A percentile compares a stretch with the other conserved stretches of the same genome.
Conservation (phyloP, 164 flowering plant genomes). For the Magnolia kwangsiensis region DNA sequence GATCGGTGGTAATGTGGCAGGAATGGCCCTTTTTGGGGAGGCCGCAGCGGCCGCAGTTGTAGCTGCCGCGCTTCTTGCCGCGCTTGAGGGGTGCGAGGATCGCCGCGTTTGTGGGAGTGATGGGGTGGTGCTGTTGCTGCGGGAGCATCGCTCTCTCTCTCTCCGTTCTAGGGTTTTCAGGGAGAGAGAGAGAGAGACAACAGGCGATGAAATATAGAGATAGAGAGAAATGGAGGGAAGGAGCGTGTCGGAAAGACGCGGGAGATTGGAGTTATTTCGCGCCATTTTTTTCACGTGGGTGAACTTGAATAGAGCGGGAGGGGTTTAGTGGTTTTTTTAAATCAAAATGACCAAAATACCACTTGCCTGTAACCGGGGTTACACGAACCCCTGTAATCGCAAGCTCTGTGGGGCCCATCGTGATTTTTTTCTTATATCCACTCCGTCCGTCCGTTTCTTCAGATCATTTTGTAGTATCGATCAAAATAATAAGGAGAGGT, state of each 20-base stretch:
- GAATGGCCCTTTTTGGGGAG: slow-evolving; percentile 82
- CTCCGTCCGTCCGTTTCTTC: too few species aligned
- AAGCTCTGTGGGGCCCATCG: too few species aligned
- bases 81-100: slow-evolving; percentile 22
- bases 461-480: too few species aligned
- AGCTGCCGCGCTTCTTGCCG: slow-evolving; percentile 73
- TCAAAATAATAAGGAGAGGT: too few species aligned
- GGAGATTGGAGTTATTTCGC: slow-evolving; percentile 40
- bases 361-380: background rate
- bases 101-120: slow-evolving; percentile 19
- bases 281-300: slow-evolving; percentile 16
- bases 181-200: slow-evolving; percentile 1
- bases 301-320: background rate
- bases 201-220: slow-evolving; percentile 4
- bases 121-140: slow-evolving; percentile 29
- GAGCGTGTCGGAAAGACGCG: slow-evolving; percentile 32
- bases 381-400: too few species aligned
- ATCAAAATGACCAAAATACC: background rate
- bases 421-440: too few species aligned
- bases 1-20: slow-evolving; percentile 29
- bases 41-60: slow-evolving; percentile 91
- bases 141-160: slow-evolving; percentile 12
- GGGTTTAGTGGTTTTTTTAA: background rate
- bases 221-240: slow-evolving; percentile 5
- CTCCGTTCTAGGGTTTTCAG: background rate